Base-by-base conservation (phyloP, 208 protist species). In the Tritrichomonas musculus region DNA sequence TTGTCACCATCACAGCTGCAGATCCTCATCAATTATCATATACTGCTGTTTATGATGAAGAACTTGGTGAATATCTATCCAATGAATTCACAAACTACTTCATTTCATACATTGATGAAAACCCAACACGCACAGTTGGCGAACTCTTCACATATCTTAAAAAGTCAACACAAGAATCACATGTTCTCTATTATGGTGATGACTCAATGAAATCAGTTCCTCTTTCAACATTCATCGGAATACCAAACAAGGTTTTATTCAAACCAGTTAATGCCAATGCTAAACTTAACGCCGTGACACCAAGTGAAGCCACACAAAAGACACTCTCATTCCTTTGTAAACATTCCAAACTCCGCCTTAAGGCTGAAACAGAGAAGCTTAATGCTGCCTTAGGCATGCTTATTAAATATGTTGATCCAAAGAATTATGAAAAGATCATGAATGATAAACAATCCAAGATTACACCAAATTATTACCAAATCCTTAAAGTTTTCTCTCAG, bases 1-100 rank as follows among this genome's bases (percentile, higher is more conserved):
- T 92, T 36, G 30, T 13, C 36, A 75, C 41, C 44, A 75, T 75
- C 57, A 93, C 92, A 72, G 92, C 92, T 80, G 47, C 92, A 39
- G 44, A 57, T 47, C 53, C 65, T 0, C 5, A 73, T 8, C 53
- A 93, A 30, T 72, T n/a, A 25, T 72, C 57, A 22, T 93, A 93
- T 80, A 20, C 92, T 72, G 55, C 69, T 72, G 47, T 80, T 17
- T 69, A 69, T 9, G 92, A 93, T 69, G 3, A 0, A 5, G 9
- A 22, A 20, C 8, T 73, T 22, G 47, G 17, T 36, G 44, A 22
- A 93, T 93, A 93, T 69, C 55, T 93, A 4, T 25, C 66, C 0
- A 57, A 65, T 27, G 92, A 93, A 50, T 93, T 55, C 30, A 60
- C 66, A 11, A 33, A 60, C 53, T 39, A 93, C 49, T 72, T n/a